These are phyloP conservation scores for Aeminium ludgeri DNA, from an alignment of 495 filamentous ascomycete genomes.

Conservation along the genomic window DNA sequence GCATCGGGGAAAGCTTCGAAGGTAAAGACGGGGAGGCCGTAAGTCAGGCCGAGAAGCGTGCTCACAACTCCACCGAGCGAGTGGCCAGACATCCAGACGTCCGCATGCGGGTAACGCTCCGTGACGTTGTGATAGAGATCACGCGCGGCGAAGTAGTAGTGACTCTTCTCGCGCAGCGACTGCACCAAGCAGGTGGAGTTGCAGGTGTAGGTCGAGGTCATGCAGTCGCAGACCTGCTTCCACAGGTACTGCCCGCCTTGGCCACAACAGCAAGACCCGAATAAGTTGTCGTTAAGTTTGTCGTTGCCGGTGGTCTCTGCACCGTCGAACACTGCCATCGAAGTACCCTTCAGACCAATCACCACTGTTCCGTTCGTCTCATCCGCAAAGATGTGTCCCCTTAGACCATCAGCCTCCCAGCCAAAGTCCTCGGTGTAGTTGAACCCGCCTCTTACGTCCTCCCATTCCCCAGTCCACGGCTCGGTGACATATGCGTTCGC, in stretches of 20 bases:
- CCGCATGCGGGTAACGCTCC: constrained; percentile 65
- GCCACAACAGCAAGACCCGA: constrained; percentile 93
- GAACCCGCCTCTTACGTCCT: constrained; percentile 60
- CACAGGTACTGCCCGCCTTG: constrained; percentile 75
- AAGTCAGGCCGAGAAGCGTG: constrained; percentile 74
- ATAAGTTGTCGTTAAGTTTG: constrained; percentile 93
- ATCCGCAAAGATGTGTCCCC: constrained; percentile 85
- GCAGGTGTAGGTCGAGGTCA: constrained; percentile 65
- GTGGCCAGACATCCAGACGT: constrained; percentile 78
- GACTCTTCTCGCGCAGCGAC: constrained; percentile 60
- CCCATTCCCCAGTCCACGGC: constrained; percentile 59
- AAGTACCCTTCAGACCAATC: constrained; percentile 57
- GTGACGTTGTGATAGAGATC: constrained; percentile 89
- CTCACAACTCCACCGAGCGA: constrained; percentile 80
- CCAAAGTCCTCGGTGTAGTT: constrained; percentile 76
- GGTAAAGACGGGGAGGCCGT: constrained; percentile 70
- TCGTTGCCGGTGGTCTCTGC: constrained; percentile 92
- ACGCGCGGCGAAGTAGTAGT: constrained; percentile 73
- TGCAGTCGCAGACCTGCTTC: constrained; percentile 84
- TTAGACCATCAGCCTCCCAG: constrained; percentile 75
- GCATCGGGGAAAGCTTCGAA: constrained; percentile 88
- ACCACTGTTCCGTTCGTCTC: constrained; percentile 72
- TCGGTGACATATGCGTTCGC: constrained; percentile 71
- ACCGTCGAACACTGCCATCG: constrained; percentile 81
- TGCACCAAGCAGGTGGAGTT: constrained; percentile 74